Evolutionary conservation across 345 rosid species (phyloP), one percentile per base, ranked within the genome.

Genomic region (Conringia planisiliqua): DNA sequence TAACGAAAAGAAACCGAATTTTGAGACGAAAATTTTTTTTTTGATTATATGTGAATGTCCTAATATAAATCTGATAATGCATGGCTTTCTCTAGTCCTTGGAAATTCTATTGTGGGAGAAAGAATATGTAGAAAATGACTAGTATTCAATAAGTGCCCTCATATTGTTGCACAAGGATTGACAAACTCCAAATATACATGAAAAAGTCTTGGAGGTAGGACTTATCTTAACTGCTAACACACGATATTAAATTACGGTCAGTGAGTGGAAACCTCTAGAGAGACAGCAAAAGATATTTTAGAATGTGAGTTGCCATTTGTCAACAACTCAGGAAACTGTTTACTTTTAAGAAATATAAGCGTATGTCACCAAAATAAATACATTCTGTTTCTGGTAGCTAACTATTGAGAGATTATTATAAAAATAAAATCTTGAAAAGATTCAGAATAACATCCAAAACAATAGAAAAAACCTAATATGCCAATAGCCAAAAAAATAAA

Each of bases 241-340:
- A 68, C 73, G 46, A 29, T 27, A 47, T 38, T 66, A 58, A 61
- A n/a, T 27, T 16, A 56, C 51, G 11, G n/a, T n/a, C 33, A 26
- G 8, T 50, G 10, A 26, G 68, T 59, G 78, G 73, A 66, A 18
- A 29, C 10, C 68, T 57, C 78, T 58, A 7, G 52, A 66, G 43
- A 55, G 40, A 46, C 29, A 65, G 16, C 59, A 51, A 66, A 22
- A 67, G 10, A 38, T 18, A 10, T 59, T 17, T 58, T 50, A n/a
- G 44, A 29, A 47, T 30, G 46, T 29, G 79, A 75, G 46, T 46
- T 75, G 44, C 73, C 68, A 75, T 60, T 67, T 75, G 79, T 36
- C 79, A 48, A 47, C 59, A 67, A 47, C 36, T 75, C 62, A 75
- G 46, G 38, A 10, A 48, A 58, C 26, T 74, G 61, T 56, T 30